Evolutionary conservation across 176 grass and related monocot genomes (phyloP), one percentile per base, ranked within the genome.

Genomic region (Oryza australiensis): DNA sequence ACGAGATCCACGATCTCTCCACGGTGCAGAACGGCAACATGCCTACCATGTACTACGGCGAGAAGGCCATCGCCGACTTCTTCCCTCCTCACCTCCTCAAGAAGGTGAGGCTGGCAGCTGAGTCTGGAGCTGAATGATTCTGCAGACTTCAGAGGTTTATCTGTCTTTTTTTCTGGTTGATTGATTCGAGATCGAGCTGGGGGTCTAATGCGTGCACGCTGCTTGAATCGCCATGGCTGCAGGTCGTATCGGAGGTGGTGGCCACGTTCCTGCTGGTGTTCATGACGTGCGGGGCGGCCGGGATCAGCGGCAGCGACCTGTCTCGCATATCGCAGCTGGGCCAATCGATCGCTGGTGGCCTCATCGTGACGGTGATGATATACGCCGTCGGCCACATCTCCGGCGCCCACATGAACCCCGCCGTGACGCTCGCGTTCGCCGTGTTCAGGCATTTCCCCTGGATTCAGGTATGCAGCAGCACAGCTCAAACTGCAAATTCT

Each of bases 401-500:
- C 53, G 96, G 96, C 13, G 96, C 96, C 11, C 96, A 99, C 91
- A 99, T 99, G 96, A 99, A 99, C 80, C 96, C 96, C 5, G 96
- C 96, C 63, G 96, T 99, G 81, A 99, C 93, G 20, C 85, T 95
- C 29, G 85, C 96, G 23, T 99, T 99, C 85, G 96, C 96, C 20
- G 89, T 94, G 0, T 91, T 85, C 64, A 76, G 89, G 26, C 96
- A 99, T 86, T 99, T 99, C 76, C 93, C 93, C 20, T 99, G 93
- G 96, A 88, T 99, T 55, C 93, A 99, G 93, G 96, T 91, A 40
- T 27, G 29, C 33, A 6, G 20, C 40, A 32, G 32, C 3, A 13
- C 27, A 76, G 1, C 43, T 34, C 5, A 1, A 26, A 10, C 33
- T 65, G 30, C 9, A 53, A 18, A 12, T 8, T 12, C 41, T 64